Conservation (phyloP, 768 basidiomycete genomes). For the Agrocybe chaxingu region DNA sequence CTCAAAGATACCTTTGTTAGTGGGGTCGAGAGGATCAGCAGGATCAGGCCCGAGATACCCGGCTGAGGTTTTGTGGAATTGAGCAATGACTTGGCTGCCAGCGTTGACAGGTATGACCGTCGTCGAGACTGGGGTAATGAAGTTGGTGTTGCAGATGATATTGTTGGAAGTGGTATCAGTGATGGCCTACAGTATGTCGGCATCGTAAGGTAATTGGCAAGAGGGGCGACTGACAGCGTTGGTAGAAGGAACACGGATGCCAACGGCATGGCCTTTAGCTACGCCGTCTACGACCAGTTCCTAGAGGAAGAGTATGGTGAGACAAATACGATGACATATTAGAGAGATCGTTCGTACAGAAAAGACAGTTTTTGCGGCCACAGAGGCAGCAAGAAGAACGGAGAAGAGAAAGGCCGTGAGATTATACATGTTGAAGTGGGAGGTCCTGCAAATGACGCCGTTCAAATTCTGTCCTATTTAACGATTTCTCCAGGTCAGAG, state of each 20-base stretch:
- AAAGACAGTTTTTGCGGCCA: constrained; percentile 40
- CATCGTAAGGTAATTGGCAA: neutral
- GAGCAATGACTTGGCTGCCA: constrained; percentile 43
- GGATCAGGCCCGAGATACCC: constrained; percentile 31
- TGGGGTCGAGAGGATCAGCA: constrained; percentile 38
- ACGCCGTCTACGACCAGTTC: constrained; percentile 45
- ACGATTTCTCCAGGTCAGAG: neutral
- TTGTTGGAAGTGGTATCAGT: constrained; percentile 49
- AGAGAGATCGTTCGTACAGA: constrained; percentile 22
- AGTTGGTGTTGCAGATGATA: constrained; percentile 53
- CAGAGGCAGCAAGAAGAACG: constrained; percentile 14
- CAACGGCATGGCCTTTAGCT: constrained; percentile 40
- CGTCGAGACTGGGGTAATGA: constrained; percentile 42
- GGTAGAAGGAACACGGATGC: constrained; percentile 39
- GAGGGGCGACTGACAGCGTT: constrained; percentile 24
- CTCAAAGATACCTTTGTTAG: constrained; percentile 27
- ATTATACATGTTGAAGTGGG: constrained; percentile 4
- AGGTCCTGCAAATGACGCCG: neutral
- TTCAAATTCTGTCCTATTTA: neutral
- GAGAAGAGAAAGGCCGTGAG: constrained; percentile 6
- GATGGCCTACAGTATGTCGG: constrained; percentile 35
- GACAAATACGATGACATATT: neutral
- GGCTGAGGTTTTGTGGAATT: constrained; percentile 42
- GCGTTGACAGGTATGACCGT: constrained; percentile 45
- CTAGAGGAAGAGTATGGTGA: constrained; percentile 13